Evolutionary conservation across 495 filamentous ascomycete genomes (phyloP).

Genomic region (Hamigera avellanea): DNA sequence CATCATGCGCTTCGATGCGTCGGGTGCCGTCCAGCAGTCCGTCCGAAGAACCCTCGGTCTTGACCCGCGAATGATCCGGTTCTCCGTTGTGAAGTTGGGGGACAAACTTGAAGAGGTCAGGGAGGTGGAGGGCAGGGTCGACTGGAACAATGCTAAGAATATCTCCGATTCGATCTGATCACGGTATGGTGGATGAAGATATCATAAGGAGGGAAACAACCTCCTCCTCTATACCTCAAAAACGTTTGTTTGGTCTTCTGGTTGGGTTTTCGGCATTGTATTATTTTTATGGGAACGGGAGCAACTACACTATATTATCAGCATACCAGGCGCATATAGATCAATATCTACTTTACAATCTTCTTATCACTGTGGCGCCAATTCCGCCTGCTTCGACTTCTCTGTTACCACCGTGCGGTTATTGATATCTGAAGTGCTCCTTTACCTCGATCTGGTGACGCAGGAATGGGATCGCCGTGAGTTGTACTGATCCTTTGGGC

Average conservation of each 20-base stretch:
- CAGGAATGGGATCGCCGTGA: no score
- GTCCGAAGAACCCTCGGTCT: slow-evolving; percentile 66
- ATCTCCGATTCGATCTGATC: slow-evolving; percentile 19
- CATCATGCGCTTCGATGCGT: slow-evolving; percentile 88
- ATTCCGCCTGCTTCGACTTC: no score
- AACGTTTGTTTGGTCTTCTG: slow-evolving; percentile 7
- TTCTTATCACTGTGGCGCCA: no score
- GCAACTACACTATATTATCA: slow-evolving; percentile 16
- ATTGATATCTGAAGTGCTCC: no score
- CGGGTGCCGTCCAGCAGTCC: slow-evolving; percentile 53
- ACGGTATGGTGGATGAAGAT: neutral
- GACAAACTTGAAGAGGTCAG: slow-evolving; percentile 59
- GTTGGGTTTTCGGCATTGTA: slow-evolving; percentile 7
- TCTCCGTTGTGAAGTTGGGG: slow-evolving; percentile 77
- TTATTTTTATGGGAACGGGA: slow-evolving; percentile 8
- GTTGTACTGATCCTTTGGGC: no score
- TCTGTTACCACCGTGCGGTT: no score
- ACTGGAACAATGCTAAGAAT: slow-evolving; percentile 39
- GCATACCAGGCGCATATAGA: slow-evolving; percentile 31
- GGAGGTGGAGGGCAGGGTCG: slow-evolving; percentile 46
- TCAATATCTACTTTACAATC: slow-evolving; percentile 14
- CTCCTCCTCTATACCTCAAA: slow-evolving; percentile 2
- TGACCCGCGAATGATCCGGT: slow-evolving; percentile 84
- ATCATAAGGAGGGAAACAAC: neutral
- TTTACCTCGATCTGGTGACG: no score